Base-by-base conservation (phyloP, 2,329 filamentous ascomycete genomes). In the Colletotrichum nymphaeae region DNA sequence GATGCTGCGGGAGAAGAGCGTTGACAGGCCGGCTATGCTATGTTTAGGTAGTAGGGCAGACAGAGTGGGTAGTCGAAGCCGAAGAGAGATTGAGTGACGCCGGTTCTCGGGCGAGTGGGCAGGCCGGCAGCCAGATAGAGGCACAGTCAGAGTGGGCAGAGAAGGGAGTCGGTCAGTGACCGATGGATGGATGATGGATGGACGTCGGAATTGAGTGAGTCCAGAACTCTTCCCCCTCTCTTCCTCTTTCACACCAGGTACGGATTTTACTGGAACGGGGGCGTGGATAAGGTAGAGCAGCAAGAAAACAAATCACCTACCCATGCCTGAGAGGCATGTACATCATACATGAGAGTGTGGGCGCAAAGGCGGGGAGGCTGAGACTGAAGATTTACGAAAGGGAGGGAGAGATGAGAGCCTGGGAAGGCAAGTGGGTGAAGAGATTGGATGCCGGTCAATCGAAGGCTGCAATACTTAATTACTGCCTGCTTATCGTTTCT, bases 121-220 rank as follows among this genome's bases (percentile, higher is more conserved):
- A 57, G 42, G 42, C 28, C 16, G 16, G 3, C 19, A n/a, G 12
- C 19, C 19, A 32, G 5, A 14, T 26, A 14, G 14, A 46, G 58
- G 24, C 12, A 8, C 16, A 30, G 7, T 12, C 32, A 35, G 9
- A 35, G 32, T 35, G 32, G 26, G 35, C 35, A 62, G 28, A 24
- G 49, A 16, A 24, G 9, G 30, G 32, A 35, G 46, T 58, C 63
- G 63, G 63, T 37, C 56, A 71, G 26, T 22, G 35, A 35, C 53
- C 46, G 67, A 49, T 49, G 19, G 67, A 12, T 42, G 37, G 67
- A 12, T 19, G 3, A 8, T 42, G 37, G 16, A 64, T 65, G 60
- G 60, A 73, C 60, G 66, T 70, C 42, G 46, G 60, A 70, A 65
- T 72, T 63, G 35, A 67, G 57, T 67, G 67, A 62, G 35, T 59